Conservation (phyloP, 176 grass and related monocot genomes). For the Poa pratensis region DNA sequence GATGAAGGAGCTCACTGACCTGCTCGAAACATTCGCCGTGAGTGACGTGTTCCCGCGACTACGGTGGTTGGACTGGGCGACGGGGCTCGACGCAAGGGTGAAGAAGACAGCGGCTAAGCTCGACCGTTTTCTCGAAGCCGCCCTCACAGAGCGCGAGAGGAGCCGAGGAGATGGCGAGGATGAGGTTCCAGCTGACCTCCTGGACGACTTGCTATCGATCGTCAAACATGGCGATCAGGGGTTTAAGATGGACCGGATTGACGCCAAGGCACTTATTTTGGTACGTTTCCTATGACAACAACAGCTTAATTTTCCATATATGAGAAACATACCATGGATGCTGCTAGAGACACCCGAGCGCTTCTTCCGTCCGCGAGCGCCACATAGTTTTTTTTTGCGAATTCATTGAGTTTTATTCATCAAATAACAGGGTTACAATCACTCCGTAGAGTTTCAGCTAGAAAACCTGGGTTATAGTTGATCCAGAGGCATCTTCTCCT, state of each 20-base stretch:
- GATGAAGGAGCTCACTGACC: neutral
- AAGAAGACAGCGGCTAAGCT: constrained; percentile 37
- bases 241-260: constrained; percentile 34
- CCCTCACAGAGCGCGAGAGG: constrained; percentile 44
- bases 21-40: constrained; percentile 24
- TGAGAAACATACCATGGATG: no score
- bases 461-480: no score
- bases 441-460: no score
- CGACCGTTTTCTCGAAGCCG: constrained; percentile 42
- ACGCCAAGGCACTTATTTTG: constrained; percentile 57
- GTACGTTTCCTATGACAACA: constrained; percentile 14
- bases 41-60: constrained; percentile 45
- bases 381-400: no score
- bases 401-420: no score
- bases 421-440: no score
- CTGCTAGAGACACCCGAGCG: no score
- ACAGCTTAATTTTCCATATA: no score
- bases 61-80: constrained; percentile 39
- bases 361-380: no score
- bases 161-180: neutral
- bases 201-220: constrained; percentile 40
- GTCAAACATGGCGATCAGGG: constrained; percentile 1
- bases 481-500: no score
- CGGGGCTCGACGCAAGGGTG: constrained; percentile 35
- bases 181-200: constrained; percentile 24